Evolutionary conservation across 2,329 filamentous ascomycete species (phyloP).

Genomic region (Xylariales sp.): DNA sequence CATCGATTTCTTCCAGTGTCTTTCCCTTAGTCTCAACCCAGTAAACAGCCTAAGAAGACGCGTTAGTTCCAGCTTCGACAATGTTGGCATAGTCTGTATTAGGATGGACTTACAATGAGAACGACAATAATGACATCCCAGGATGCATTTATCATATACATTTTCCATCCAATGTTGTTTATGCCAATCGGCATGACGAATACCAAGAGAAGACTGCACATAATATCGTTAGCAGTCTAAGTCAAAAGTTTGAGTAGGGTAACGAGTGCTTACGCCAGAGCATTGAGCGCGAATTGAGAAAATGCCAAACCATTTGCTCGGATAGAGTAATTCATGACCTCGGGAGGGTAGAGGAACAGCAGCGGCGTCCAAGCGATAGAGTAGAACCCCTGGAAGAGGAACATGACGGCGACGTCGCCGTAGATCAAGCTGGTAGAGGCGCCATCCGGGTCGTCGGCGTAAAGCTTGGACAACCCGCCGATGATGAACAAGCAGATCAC

Average conservation of each 20-base stretch:
- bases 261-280: constrained; percentile 19
- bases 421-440: constrained; percentile 21
- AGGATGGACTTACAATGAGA: constrained; percentile 27
- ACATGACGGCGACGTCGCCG: constrained; percentile 34
- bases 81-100: not conserved
- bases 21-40: constrained; percentile 34
- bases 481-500: constrained; percentile 45
- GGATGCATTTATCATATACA: constrained; percentile 42
- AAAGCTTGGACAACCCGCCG: constrained; percentile 42
- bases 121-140: constrained; percentile 34
- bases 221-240: not conserved
- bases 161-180: constrained; percentile 37
- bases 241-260: not conserved
- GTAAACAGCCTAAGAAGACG: constrained; percentile 18
- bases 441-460: constrained; percentile 20
- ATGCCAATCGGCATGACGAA: constrained; percentile 39
- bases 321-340: constrained; percentile 44
- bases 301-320: constrained; percentile 41
- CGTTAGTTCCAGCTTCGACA: not conserved
- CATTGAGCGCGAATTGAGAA: constrained; percentile 24
- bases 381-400: constrained; percentile 48
- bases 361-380: constrained; percentile 46
- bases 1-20: constrained; percentile 30
- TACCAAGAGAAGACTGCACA: constrained; percentile 27
- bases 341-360: constrained; percentile 42